Base-by-base conservation (phyloP, 306 rosid genomes). In the Prunus davidiana region DNA sequence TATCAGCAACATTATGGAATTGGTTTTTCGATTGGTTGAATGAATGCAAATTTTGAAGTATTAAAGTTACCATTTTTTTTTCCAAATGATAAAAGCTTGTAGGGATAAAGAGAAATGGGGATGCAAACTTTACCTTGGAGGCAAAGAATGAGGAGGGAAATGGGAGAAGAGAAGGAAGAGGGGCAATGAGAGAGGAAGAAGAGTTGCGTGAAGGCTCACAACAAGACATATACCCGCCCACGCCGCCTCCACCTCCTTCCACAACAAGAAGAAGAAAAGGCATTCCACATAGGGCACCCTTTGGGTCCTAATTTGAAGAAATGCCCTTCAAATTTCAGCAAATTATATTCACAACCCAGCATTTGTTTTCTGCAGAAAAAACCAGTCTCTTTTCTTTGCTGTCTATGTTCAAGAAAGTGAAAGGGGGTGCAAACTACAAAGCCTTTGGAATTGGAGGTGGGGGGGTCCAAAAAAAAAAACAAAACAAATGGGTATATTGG, bases 201-300 rank as follows among this genome's bases (percentile, higher is more conserved):
- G 91, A 81, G 80, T 89, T 87, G 93, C 90, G 89, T 84, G 97
- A 88, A 88, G 89, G 91, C 54, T 84, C 92, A 82, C 92, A 87
- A 76, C 88, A 93, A 86, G 91, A 83, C 78, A 86, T 90, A 72
- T 87, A 87, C 57, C 92, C 89, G 41, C 64, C 88, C 87, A 92
- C 93, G 77, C 93, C 91, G 79, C 81, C 91, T 74, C 92, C 93
- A 70, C 96, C 90, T 80, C 56, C 97, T 83, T 90, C 97, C 51
- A 84, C 79, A 28, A 79, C 91, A 83, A 89, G 98, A 55, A 92
- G 98, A 89, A 94, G 98, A 76, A 94, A 94, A 89, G 98, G 98
- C 72, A 90, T 92, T 78, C 98, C 98, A 79, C 97, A 83, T 54
- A 87, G 98, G 75, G 98, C 98, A 67, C 98, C 98, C 68, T 89